A percentile compares a stretch with the other conserved stretches of the same genome.
phyloP scores from a whole-genome alignment of 176 grass and related monocot genomes.

The Alloteropsis semialata region DNA sequence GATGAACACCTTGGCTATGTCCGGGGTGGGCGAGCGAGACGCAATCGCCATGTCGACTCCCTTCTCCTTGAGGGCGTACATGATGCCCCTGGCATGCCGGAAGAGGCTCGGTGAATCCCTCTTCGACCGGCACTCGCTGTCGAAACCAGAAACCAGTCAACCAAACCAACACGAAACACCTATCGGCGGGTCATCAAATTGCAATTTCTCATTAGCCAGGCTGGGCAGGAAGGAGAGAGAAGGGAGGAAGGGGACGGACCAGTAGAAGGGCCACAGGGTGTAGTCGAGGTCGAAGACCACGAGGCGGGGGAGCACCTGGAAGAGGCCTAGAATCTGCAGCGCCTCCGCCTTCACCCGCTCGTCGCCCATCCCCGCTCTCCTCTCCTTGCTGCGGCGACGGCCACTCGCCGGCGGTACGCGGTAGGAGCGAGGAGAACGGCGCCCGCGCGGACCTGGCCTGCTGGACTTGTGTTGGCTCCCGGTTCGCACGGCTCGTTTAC shows the following conservation, averaged over 20 bases:
- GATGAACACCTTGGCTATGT: slow-evolving; percentile 83
- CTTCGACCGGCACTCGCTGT: slow-evolving; percentile 86
- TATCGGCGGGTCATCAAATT: not conserved
- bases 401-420: slow-evolving; percentile 10
- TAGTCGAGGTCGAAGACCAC: slow-evolving; percentile 99
- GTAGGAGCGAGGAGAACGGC: not conserved
- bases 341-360: slow-evolving; percentile 80
- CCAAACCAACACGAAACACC: not conserved
- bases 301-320: slow-evolving; percentile 73
- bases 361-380: slow-evolving; percentile 42
- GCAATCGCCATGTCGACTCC: slow-evolving; percentile 84
- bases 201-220: not conserved
- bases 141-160: not conserved
- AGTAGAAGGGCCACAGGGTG: slow-evolving; percentile 99
- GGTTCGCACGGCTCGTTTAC: not conserved
- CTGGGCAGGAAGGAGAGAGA: not conserved
- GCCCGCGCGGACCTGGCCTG: not conserved
- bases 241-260: slow-evolving; percentile 27
- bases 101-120: slow-evolving; percentile 75
- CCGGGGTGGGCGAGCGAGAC: slow-evolving; percentile 75
- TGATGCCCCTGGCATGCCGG: slow-evolving; percentile 80
- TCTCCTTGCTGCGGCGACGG: not conserved
- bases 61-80: slow-evolving; percentile 93
- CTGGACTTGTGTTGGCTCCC: not conserved
- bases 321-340: slow-evolving; percentile 63